Base-by-base conservation (phyloP, 2,329 filamentous ascomycete genomes). In the Claviceps sp. region DNA sequence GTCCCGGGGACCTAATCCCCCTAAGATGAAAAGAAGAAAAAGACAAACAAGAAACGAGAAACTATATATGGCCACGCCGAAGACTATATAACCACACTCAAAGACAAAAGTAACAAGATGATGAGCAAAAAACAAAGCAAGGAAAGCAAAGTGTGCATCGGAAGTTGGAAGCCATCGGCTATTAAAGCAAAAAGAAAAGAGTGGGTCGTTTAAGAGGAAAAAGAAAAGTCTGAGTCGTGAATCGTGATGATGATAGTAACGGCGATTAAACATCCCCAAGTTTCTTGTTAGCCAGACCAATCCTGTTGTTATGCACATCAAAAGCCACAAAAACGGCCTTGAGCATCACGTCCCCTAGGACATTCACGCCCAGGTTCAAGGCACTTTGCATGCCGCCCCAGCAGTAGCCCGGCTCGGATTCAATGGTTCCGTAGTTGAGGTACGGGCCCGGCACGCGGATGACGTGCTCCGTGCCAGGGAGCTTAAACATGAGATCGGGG, bases 311-410 rank as follows among this genome's bases (percentile, higher is more conserved):
- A 48, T 71, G 68, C 11, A 75, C 57, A 48, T 89, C 84, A 64
- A 88, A 89, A 47, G 88, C 80, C 34, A 84, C 81, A 62, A 85
- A 89, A 56, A 86, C 73, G 52, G 78, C 78, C 78, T 93, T 93
- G 58, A 93, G 75, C 70, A 89, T 87, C 52, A 86, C 74, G 55
- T 90, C 86, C 10, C 88, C 88, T 52, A 90, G 78, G 61, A 94
- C 88, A 52, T 75, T 80, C 56, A 83, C 74, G 1, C 63, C 61
- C 48, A 72, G 59, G 24, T 61, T 62, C 16, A 66, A 67, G 44
- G 72, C 66, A 38, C 69, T 73, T 72, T 93, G 88, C 56, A 94
- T 77, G 48, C 87, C 88, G 52, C 87, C 87, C 65, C 80, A 90
- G 73, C 88, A 93, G 52, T 64, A 73, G 30, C 73, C 73, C 2